Conservation (phyloP, 1,284 basidiomycete species). For the Ustilago crameri region DNA sequence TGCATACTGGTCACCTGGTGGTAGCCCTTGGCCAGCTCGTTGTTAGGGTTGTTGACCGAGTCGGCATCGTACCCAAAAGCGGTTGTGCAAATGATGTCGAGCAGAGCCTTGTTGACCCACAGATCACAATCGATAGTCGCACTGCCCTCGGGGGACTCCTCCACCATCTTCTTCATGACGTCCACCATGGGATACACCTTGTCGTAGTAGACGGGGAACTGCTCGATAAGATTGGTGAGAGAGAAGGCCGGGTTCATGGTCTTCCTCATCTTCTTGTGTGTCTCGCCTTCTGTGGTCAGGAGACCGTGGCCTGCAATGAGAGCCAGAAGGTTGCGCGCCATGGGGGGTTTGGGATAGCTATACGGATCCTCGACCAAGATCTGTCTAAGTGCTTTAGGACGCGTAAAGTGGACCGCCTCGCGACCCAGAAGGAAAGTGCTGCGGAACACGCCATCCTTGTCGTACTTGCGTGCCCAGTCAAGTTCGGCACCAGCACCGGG, state of each 20-base stretch:
- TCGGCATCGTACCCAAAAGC: conserved; percentile 59
- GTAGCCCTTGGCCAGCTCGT: conserved; percentile 60
- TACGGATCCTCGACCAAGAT: conserved; percentile 53
- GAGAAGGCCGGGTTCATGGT: conserved; percentile 61
- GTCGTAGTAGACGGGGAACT: conserved; percentile 56
- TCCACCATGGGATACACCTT: conserved; percentile 50
- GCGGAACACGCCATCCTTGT: conserved; percentile 33
- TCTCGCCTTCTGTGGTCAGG: conserved; percentile 51
- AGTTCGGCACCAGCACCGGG: conserved; percentile 35
- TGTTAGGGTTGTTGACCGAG: conserved; percentile 49
- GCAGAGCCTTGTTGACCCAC: conserved; percentile 55
- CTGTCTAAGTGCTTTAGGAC: conserved; percentile 41
- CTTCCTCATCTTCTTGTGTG: conserved; percentile 54
- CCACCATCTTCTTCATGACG: conserved; percentile 44
- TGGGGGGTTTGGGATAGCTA: conserved; percentile 45
- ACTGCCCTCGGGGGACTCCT: conserved; percentile 28
- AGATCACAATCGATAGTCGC: conserved; percentile 54
- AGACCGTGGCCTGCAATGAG: conserved; percentile 55
- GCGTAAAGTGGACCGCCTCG: conserved; percentile 39
- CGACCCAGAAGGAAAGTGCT: conserved; percentile 42
- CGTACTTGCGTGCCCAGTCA: conserved; percentile 39
- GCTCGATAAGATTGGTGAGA: conserved; percentile 50
- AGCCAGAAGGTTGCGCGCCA: conserved; percentile 42
- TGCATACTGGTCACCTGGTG: conserved; percentile 58
- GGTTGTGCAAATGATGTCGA: conserved; percentile 65